Conservation (phyloP, 169 alveolate species). For the Babesia bigemina region DNA sequence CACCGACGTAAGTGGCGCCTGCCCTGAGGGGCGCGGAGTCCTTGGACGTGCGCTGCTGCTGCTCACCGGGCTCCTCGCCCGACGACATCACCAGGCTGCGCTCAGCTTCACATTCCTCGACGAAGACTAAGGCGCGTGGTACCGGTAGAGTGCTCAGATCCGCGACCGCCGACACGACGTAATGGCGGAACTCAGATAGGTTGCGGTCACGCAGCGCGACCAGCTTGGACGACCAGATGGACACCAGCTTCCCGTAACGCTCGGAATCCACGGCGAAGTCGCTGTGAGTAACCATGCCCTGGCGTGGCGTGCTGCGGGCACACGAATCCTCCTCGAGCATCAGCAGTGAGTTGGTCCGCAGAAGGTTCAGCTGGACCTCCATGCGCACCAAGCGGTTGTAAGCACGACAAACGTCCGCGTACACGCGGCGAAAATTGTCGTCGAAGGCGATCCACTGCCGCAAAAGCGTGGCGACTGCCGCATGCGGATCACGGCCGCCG, state of each 20-base stretch:
- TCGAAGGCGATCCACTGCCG: slow-evolving; percentile 18
- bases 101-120: neutral
- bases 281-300: neutral
- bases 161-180: slow-evolving; percentile 8
- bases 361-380: slow-evolving; percentile 25
- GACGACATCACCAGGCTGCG: neutral
- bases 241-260: slow-evolving; percentile 24
- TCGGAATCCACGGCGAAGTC: slow-evolving; percentile 4
- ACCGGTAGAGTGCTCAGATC: neutral
- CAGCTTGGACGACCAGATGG: slow-evolving; percentile 36
- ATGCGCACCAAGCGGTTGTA: slow-evolving; percentile 12
- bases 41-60: neutral
- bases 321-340: slow-evolving; percentile 9
- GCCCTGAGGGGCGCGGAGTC: neutral
- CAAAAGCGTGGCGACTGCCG: neutral
- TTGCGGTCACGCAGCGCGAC: slow-evolving; percentile 17
- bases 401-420: neutral
- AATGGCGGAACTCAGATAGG: slow-evolving; percentile 17
- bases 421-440: neutral
- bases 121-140: slow-evolving; percentile 1
- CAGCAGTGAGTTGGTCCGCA: slow-evolving; percentile 31
- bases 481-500: neutral
- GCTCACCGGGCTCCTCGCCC: neutral
- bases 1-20: neutral
- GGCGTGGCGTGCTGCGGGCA: neutral